Conservation (phyloP, 345 rosid species). For the Pugionium cornutum region DNA sequence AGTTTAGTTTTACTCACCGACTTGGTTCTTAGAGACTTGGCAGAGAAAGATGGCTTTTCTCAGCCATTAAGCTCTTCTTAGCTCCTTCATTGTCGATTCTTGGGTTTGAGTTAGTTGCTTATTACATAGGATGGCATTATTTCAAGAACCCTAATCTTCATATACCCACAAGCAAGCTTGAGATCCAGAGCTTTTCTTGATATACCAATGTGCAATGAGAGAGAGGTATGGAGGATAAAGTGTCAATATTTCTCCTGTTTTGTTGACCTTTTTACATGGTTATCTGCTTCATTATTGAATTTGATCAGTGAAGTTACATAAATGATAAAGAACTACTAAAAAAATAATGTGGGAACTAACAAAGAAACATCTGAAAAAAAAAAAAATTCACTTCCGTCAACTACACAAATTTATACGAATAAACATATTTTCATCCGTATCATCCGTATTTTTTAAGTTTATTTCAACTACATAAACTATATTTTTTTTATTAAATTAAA, state of each 20-base stretch:
- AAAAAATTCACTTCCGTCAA: too few relatives aligned
- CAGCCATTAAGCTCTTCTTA: conserved; percentile 55
- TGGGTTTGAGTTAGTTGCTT: conserved; percentile 71
- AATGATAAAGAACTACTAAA: background rate
- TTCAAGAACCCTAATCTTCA: conserved; percentile 61
- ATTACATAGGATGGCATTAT: conserved; percentile 81
- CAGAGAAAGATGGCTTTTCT: conserved; percentile 63
- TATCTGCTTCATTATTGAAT: background rate
- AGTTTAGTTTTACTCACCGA: conserved; percentile 59
- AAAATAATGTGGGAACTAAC: too few relatives aligned
- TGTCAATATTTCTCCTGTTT: conserved; percentile 14
- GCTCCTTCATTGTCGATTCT: conserved; percentile 51
- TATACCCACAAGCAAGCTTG: conserved; percentile 54
- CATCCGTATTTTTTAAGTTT: too few relatives aligned
- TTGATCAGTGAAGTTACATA: conserved; percentile 3
- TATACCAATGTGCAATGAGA: conserved; percentile 36
- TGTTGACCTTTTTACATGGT: conserved; percentile 6
- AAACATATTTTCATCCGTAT: too few relatives aligned
- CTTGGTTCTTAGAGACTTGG: conserved; percentile 60
- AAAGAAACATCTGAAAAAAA: too few relatives aligned
- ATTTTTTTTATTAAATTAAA: too few relatives aligned
- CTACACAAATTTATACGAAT: too few relatives aligned
- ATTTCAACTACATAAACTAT: too few relatives aligned
- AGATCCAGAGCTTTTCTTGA: conserved; percentile 73
- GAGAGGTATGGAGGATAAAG: conserved; percentile 69